Percentiles rank a stretch among this genome's conserved stretches.
These are phyloP conservation scores for Moniliella sp. DNA, from an alignment of 1,284 basidiomycete genomes.

Conservation along the genomic window DNA sequence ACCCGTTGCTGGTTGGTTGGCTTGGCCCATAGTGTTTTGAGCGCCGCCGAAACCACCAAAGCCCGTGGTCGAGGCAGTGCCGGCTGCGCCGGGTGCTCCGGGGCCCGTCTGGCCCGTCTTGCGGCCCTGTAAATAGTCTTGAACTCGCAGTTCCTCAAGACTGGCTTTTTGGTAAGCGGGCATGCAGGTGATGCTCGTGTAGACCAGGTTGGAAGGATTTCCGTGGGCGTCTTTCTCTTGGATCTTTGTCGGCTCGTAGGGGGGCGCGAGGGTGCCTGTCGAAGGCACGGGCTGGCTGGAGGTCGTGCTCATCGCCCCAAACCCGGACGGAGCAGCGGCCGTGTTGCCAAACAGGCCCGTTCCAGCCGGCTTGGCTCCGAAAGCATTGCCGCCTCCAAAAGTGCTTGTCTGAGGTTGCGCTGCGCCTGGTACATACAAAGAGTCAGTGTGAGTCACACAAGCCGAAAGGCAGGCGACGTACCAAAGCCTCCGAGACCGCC, in stretches of 20 bases:
- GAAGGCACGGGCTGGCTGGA: no score
- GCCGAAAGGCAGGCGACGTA: neutral
- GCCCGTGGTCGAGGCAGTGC: neutral
- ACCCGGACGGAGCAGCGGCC: neutral
- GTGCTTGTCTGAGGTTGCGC: neutral
- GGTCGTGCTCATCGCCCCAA: neutral
- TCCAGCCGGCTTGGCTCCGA: slow-evolving; percentile 1
- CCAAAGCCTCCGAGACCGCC: neutral
- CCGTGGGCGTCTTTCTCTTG: slow-evolving; percentile 3
- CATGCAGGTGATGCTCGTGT: slow-evolving; percentile 5
- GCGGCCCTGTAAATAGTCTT: slow-evolving; percentile 7
- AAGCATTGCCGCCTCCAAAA: neutral
- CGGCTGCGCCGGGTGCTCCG: neutral
- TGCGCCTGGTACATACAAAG: neutral
- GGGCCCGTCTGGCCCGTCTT: slow-evolving; percentile 2
- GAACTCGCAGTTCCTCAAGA: slow-evolving; percentile 6
- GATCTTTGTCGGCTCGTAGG: slow-evolving; percentile 1
- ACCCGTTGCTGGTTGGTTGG: slow-evolving; percentile 15
- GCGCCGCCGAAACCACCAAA: neutral
- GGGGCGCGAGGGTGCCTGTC: neutral
- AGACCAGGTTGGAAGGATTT: slow-evolving; percentile 1
- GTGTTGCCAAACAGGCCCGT: slow-evolving; percentile 1
- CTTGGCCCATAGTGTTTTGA: slow-evolving; percentile 1
- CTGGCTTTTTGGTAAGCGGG: slow-evolving; percentile 3
- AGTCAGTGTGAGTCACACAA: neutral